Percentiles rank a stretch among this genome's conserved stretches.
phyloP scores from a whole-genome alignment of 192 early-diverging fungal genomes.

The Backusella sp. region DNA sequence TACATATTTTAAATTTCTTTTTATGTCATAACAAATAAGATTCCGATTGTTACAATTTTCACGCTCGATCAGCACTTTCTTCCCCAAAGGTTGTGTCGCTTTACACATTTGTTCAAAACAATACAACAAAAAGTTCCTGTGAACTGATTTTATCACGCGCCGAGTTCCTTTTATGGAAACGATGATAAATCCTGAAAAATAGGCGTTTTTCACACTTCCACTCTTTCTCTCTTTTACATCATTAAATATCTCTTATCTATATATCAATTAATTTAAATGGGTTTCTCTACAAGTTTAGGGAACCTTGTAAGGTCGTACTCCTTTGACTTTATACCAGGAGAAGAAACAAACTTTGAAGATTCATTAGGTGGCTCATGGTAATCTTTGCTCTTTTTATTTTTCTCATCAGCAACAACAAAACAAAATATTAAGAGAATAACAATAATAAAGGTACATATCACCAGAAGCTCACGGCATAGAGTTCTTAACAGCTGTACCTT shows the following conservation, averaged over 20 bases:
- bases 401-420: neutral
- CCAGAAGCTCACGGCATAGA: slow-evolving; percentile 49
- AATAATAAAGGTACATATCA: slow-evolving; percentile 45
- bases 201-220: neutral
- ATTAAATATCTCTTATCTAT: neutral
- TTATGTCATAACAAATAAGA: neutral
- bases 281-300: neutral
- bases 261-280: neutral
- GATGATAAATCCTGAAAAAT: neutral
- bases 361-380: slow-evolving; percentile 21
- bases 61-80: neutral
- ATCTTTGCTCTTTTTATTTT: neutral
- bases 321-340: slow-evolving; percentile 15
- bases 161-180: neutral
- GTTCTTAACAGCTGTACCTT: slow-evolving; percentile 36
- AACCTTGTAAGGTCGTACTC: neutral
- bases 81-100: neutral
- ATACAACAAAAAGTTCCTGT: neutral
- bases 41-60: neutral
- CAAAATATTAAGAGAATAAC: neutral
- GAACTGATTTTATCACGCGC: neutral
- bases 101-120: neutral
- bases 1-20: neutral
- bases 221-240: neutral
- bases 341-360: slow-evolving; percentile 21